phyloP scores from a whole-genome alignment of 2,329 filamentous ascomycete species.

The Zasmidium angulare region DNA sequence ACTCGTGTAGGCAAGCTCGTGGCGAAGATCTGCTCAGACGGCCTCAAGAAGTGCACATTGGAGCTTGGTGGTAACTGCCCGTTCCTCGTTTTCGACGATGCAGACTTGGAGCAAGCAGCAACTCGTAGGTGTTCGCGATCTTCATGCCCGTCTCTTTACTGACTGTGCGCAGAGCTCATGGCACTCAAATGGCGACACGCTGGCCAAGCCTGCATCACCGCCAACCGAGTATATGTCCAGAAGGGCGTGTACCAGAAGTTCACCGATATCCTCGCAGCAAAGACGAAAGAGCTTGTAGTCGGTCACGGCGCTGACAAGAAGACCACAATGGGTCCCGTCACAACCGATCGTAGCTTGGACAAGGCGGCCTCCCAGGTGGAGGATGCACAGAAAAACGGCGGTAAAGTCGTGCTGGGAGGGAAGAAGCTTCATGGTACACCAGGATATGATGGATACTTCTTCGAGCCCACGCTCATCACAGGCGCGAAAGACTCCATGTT shows the following conservation, averaged over 20 bases:
- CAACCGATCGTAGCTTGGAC: constrained; percentile 54
- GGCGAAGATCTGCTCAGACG: constrained; percentile 59
- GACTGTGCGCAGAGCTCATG: constrained; percentile 39
- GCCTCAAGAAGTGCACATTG: constrained; percentile 64
- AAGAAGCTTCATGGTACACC: constrained; percentile 44
- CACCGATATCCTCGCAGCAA: constrained; percentile 54
- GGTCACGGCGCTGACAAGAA: constrained; percentile 60
- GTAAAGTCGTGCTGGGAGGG: constrained; percentile 63
- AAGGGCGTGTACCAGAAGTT: constrained; percentile 62
- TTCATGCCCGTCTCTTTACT: constrained; percentile 1
- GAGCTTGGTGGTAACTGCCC: constrained; percentile 67
- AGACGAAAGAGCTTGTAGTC: constrained; percentile 56
- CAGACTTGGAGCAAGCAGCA: constrained; percentile 58
- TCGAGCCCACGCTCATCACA: constrained; percentile 65
- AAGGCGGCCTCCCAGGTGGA: constrained; percentile 60
- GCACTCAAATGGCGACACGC: constrained; percentile 59
- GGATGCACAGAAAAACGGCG: constrained; percentile 63
- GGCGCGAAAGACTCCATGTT: constrained; percentile 60
- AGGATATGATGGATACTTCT: constrained; percentile 62
- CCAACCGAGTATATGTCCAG: constrained; percentile 66
- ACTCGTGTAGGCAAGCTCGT: constrained; percentile 64
- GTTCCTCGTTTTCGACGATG: constrained; percentile 65
- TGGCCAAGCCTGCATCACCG: constrained; percentile 65
- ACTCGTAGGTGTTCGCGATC: constrained; percentile 38
- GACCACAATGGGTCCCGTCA: constrained; percentile 62